Conservation (phyloP, 768 basidiomycete species). For the Sarcodon aspratus region DNA sequence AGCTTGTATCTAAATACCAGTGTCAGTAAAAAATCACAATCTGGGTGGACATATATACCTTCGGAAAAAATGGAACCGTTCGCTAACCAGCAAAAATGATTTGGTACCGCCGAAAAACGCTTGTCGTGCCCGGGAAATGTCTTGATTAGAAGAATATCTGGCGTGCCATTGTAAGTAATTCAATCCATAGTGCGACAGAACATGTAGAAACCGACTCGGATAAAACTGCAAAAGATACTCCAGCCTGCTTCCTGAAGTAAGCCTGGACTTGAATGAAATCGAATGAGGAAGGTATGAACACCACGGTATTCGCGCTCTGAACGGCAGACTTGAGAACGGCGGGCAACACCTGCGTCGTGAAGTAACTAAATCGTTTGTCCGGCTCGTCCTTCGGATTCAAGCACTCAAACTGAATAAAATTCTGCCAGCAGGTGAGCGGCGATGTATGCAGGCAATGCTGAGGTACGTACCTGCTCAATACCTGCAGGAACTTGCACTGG, state of each 20-base stretch:
- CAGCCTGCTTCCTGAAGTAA: constrained; percentile 62
- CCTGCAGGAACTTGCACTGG: constrained; percentile 77
- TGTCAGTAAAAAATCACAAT: neutral
- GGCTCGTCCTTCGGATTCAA: constrained; percentile 62
- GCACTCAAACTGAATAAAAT: constrained; percentile 68
- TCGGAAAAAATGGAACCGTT: constrained; percentile 98
- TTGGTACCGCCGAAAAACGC: constrained; percentile 86
- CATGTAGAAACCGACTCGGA: constrained; percentile 57
- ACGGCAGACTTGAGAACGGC: constrained; percentile 84
- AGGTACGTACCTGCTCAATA: constrained; percentile 56
- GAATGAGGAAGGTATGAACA: constrained; percentile 92
- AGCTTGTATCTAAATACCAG: constrained; percentile 65
- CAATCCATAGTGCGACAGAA: neutral
- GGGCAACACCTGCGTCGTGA: constrained; percentile 82
- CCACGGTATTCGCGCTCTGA: constrained; percentile 75
- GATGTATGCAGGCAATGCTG: neutral
- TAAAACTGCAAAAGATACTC: constrained; percentile 68
- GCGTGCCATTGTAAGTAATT: neutral
- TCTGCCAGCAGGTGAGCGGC: constrained; percentile 26
- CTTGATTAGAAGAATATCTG: constrained; percentile 88
- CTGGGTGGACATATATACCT: constrained; percentile 31
- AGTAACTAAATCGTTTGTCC: constrained; percentile 79
- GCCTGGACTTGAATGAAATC: constrained; percentile 92
- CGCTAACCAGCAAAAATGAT: constrained; percentile 81
- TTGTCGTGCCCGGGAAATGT: constrained; percentile 88